Conservation (phyloP, 2,329 filamentous ascomycete genomes). For the Aspergillus eucalypticola region DNA sequence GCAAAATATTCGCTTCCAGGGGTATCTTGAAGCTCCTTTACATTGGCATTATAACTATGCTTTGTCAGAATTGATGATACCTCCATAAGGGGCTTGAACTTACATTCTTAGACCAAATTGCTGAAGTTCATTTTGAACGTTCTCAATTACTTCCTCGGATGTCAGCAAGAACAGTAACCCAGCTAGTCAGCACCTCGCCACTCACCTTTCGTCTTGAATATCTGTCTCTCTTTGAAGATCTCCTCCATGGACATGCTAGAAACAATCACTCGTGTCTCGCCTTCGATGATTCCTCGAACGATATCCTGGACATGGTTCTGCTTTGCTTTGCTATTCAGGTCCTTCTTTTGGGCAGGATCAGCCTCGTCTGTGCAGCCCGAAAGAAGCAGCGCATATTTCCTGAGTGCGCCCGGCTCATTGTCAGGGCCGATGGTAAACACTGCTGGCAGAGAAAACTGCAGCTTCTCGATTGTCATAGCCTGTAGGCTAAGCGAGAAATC, state of each 20-base stretch:
- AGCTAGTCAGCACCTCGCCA: neutral
- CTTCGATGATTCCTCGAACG: conserved; percentile 87
- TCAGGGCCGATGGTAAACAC: conserved; percentile 85
- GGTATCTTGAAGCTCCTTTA: conserved; percentile 84
- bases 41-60: conserved; percentile 67
- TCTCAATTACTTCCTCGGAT: conserved; percentile 59
- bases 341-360: conserved; percentile 34
- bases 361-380: conserved; percentile 60
- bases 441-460: conserved; percentile 77
- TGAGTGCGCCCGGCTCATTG: conserved; percentile 67
- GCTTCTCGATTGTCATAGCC: conserved; percentile 87
- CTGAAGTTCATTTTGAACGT: conserved; percentile 76
- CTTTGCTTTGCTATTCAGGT: conserved; percentile 45
- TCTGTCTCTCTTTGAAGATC: conserved; percentile 74
- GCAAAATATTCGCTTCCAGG: conserved; percentile 81
- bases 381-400: conserved; percentile 80
- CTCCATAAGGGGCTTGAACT: conserved; percentile 7
- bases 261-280: conserved; percentile 80
- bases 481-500: conserved; percentile 82
- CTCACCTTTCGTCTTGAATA: conserved; percentile 70
- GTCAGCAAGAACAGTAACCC: neutral
- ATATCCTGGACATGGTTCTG: conserved; percentile 77
- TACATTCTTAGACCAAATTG: conserved; percentile 77
- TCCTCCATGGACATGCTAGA: conserved; percentile 92
- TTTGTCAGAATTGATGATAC: conserved; percentile 3